These are phyloP conservation scores for Ampelomyces quisqualis DNA, from an alignment of 2,329 filamentous ascomycete species.

Conservation along the genomic window DNA sequence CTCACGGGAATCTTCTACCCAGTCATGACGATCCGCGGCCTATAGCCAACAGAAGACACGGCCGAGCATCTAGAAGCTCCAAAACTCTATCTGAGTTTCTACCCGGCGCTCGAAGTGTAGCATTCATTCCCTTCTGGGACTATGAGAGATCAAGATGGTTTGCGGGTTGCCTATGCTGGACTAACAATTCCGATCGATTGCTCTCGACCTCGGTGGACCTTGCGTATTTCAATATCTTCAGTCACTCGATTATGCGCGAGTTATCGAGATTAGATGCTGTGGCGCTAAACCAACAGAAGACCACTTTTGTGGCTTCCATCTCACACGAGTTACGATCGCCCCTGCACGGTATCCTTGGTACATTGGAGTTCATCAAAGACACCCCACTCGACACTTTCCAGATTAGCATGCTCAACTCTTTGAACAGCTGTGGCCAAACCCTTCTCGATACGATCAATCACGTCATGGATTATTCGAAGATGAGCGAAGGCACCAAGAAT, in stretches of 20 bases:
- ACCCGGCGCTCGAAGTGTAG: conserved; percentile 34
- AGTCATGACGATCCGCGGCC: neutral
- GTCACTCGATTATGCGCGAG: conserved; percentile 58
- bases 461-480: conserved; percentile 35
- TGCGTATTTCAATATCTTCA: conserved; percentile 39
- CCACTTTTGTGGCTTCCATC: conserved; percentile 55
- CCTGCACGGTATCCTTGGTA: conserved; percentile 45
- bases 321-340: conserved; percentile 55
- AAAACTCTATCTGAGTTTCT: neutral
- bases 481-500: conserved; percentile 37
- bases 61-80: neutral
- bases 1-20: neutral
- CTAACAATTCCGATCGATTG: conserved; percentile 29
- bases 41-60: neutral
- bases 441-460: conserved; percentile 50
- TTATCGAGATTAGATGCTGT: conserved; percentile 55
- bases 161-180: conserved; percentile 42
- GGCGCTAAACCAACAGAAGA: conserved; percentile 49
- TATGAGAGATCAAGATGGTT: conserved; percentile 42
- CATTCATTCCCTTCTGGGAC: conserved; percentile 46
- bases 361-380: conserved; percentile 52
- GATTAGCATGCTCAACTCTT: conserved; percentile 51
- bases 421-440: conserved; percentile 49
- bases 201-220: conserved; percentile 35
- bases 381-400: conserved; percentile 46